Evolutionary conservation across 2,329 filamentous ascomycete genomes (phyloP), one percentile per base, ranked within the genome.

Genomic region (Bipolaris victoriae): DNA sequence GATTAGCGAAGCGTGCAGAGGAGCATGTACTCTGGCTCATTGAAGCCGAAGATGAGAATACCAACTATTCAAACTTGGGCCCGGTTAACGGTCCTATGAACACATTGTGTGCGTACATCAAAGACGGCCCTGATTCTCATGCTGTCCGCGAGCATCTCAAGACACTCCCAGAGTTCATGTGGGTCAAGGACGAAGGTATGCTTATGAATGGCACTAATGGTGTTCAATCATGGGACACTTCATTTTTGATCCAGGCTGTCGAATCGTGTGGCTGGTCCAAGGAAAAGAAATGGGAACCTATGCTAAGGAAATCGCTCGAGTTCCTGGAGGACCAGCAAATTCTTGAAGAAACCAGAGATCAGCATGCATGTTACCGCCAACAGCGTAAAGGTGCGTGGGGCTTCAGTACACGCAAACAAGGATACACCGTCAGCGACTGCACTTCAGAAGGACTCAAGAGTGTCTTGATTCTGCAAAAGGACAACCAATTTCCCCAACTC

Each of bases 181-280:
- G 95, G 93, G 83, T 99, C 48, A 97, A 96, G 62, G 77, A 88
- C 33, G 93, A 97, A 73, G 95, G 95, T 5, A 92, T 99, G 91
- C 83, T 98, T 46, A 89, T 89, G 77, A 97, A 97, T 68, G 95
- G 95, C 36, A 99, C 95, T 7, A 98, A 99, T 66, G 95, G 95
- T n/a, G 93, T 98, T 1, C 95, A 99, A 76, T 90, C 88, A 63
- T 99, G 95, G 95, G 95, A 99, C 73, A 99, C 95, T 0, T 85
- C 92, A 0, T 98, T 98, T 72, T 80, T 89, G 16, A 91, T 97
- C 33, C 92, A 97, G 75, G 89, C 91, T 0, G 86, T 91, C 5
- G 85, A 91, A 50, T 90, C 91, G 47, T 88, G 91, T 6, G 92
- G 90, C 0, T 84, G 97, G 24, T 88, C 90, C n/a, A 80, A 88